Conservation (phyloP, 1,284 basidiomycete genomes). For the Tremellales sp. region DNA sequence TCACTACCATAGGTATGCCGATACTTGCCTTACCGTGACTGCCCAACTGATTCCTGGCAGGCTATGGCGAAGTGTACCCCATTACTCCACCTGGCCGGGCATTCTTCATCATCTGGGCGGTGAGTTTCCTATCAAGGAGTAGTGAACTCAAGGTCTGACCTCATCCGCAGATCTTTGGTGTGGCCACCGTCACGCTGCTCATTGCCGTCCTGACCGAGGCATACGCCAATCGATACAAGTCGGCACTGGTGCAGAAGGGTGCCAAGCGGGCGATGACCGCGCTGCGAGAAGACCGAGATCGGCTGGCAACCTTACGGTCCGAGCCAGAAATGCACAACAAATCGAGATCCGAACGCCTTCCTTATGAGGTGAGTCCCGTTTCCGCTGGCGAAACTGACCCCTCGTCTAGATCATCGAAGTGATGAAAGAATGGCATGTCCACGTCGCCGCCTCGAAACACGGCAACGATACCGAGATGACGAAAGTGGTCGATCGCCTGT, state of each 20-base stretch:
- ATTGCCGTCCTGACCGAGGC: conserved; percentile 62
- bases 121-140: background rate
- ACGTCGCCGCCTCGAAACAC: conserved; percentile 5
- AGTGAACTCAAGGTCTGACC: background rate
- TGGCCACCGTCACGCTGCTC: conserved; percentile 68
- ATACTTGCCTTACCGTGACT: conserved; percentile 48
- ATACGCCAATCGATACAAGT: conserved; percentile 48
- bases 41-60: conserved; percentile 60
- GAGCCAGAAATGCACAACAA: background rate
- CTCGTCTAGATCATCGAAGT: conserved; percentile 1
- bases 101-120: conserved; percentile 75
- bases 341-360: background rate
- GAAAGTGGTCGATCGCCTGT: conserved; percentile 1
- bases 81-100: conserved; percentile 64
- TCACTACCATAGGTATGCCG: conserved; percentile 29
- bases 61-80: conserved; percentile 66
- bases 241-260: conserved; percentile 7
- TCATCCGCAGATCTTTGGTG: conserved; percentile 55
- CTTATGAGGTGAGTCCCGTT: conserved; percentile 6
- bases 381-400: no score
- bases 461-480: conserved; percentile 6
- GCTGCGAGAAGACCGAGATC: background rate
- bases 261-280: conserved; percentile 4
- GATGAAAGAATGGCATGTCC: conserved; percentile 12
- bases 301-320: background rate